Conservation (phyloP, 345 rosid species). For the thale cress (Arabidopsis thaliana) region TAIR10.1 NC_003070.9:11222001-11222500, state of each 20-base stretch:
- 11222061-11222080: slow-evolving; percentile 56
- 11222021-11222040: background rate
- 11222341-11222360: slow-evolving; percentile 45
- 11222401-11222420: slow-evolving; percentile 45
- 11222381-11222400: slow-evolving; percentile 57
- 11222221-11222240: slow-evolving; percentile 54
- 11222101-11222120: slow-evolving; percentile 58
- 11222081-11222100: slow-evolving; percentile 44
- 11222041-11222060: slow-evolving; percentile 44
- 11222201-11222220: slow-evolving; percentile 59
- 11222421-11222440: slow-evolving; percentile 2
- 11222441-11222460: slow-evolving; percentile 39
- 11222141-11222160: slow-evolving; percentile 63
- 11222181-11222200: slow-evolving; percentile 40
- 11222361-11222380: slow-evolving; percentile 52
- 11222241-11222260: slow-evolving; percentile 49
- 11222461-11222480: slow-evolving; percentile 52
- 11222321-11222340: slow-evolving; percentile 59
- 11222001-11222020: slow-evolving; percentile 50
- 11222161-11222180: slow-evolving; percentile 46
- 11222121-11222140: slow-evolving; percentile 44
- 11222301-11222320: slow-evolving; percentile 49
- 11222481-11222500: slow-evolving; percentile 56
- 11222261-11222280: slow-evolving; percentile 51
- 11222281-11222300: slow-evolving; percentile 55